Evolutionary conservation across 192 early-diverging fungal genomes (phyloP), one percentile per base, ranked within the genome.

Genomic region (Backusella morwellensis): DNA sequence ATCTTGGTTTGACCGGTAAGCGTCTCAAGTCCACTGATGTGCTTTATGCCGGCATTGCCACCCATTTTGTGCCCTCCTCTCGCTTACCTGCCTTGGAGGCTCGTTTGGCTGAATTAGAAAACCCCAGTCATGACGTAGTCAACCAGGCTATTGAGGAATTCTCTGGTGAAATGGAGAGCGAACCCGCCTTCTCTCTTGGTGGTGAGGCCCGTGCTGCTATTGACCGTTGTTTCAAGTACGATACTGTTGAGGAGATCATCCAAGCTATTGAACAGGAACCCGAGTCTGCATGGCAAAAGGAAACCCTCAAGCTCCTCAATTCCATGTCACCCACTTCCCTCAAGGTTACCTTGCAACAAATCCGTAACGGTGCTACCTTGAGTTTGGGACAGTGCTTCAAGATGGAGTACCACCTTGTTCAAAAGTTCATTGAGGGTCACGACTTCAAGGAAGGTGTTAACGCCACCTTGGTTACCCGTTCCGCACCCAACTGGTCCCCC

Each of bases 361-460:
- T 99, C 72, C 88, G 95, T 12, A 82, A 85, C 14, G 97, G 97
- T 21, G 81, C 79, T 44, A 78, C 88, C 15, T 72, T 90, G 74
- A 81, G 86, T 32, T 92, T 99, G 82, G 88, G 88, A 21, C 86
- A 92, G 74, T 95, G 95, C 70, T 95, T 98, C 82, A 77, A 87
- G 56, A 90, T 96, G 89, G 98, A 99, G 82, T 94, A 93, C 76
- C 86, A 86, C 7, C 82, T 98, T 68, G 94, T 88, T 11, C 91
- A 93, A 76, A 89, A 90, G 75, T 94, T 94, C 56, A 83, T 98
- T 26, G 68, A 66, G 14, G 90, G 86, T 1, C 90, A 89, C 63
- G 97, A 99, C 80, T 96, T 99, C 78, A 79, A 86, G 52, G 96
- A 97, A 88, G 97, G 98, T 15, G 96, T 98, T 0, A 92, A 79